Evolutionary conservation across 1,284 basidiomycete genomes (phyloP), one percentile per base, ranked within the genome.

Genomic region (Ustilago sp.): DNA sequence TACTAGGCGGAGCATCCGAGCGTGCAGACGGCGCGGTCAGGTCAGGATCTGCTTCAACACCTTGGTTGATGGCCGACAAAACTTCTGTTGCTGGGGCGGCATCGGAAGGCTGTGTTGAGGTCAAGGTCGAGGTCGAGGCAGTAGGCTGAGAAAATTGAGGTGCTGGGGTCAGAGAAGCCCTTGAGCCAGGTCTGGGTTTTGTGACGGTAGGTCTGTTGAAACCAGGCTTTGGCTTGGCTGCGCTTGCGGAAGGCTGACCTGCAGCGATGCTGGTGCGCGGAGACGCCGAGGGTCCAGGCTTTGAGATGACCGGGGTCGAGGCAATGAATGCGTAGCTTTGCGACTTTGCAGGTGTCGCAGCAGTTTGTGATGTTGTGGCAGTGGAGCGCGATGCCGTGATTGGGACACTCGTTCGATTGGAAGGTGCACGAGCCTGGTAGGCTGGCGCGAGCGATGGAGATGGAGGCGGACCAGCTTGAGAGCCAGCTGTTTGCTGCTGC

Each of bases 301-400:
- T 50, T 1, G 63, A 39, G 28, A 76, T 71, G 54, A 76, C 58
- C 9, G 71, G 63, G 17, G 75, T 61, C 0, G 75, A 67, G 1
- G 53, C 60, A n/a, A 54, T 68, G 65, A 77, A 74, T 0, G 75
- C 75, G 41, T 70, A 77, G 71, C 75, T 77, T 43, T 77, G 64
- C 4, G 74, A 70, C 17, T 19, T 53, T 5, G 6, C 28, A 8
- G 63, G 39, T 31, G 59, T 54, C 15, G 47, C 31, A 7, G n/a
- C 7, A 17, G 47, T 8, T 13, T 50, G 48, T 45, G 63, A 35
- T 8, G 52, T 36, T 34, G 55, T 28, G 19, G 57, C 39, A 7
- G 55, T 32, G 4, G 51, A 5, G 5, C 38, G 12, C 19, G 52
- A 32, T 34, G 64, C 32, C 9, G 59, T 32, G 23, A 39, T 47